Base-by-base conservation (phyloP, 2,329 filamentous ascomycete species). In the Colletotrichum limetticola region DNA sequence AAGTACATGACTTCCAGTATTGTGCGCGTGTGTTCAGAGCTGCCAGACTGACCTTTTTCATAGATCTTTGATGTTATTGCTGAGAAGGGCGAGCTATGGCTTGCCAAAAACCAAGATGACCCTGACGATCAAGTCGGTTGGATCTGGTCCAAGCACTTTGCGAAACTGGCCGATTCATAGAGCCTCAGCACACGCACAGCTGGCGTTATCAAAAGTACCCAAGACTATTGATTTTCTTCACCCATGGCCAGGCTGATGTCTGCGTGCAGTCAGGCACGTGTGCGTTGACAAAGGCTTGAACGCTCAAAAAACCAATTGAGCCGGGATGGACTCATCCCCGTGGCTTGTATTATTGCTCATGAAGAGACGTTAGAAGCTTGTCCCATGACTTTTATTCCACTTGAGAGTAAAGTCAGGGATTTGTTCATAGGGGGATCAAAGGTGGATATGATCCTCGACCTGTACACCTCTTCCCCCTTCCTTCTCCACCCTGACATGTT, bases 101-200 rank as follows among this genome's bases (percentile, higher is more conserved):
- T 99, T 70, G 97, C 97, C 66, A 95, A 95, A 82, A 99, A 99
- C 80, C 97, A 99, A 84, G 97, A 99, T 79, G 97, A 99, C 82
- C 86, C 91, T 1, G 88, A 86, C 12, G 90, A 93, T 76, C 89
- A 91, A 76, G 92, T 98, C 42, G 97, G 97, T 64, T 99, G 97
- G 97, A 98, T 99, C 78, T 99, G 97, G 97, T 97, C 95, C 78
- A 98, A 98, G 83, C 97, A 99, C 85, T 99, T 99, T 86, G 93
- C 93, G 66, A 91, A 90, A 80, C 79, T 91, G 75, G 89, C 89
- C 61, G 89, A 91, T 79, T 83, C 84, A 67, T 86, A 81, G 72
- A 63, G 42, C 37, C 37, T 22, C 53, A 35, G 30, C 57, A 66
- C 42, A 56, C 46, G 28, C 56, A 59, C 68, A 72, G 57, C 62